Evolutionary conservation across 305 asterid genomes (phyloP).

Genomic region (Rubia balearica): DNA sequence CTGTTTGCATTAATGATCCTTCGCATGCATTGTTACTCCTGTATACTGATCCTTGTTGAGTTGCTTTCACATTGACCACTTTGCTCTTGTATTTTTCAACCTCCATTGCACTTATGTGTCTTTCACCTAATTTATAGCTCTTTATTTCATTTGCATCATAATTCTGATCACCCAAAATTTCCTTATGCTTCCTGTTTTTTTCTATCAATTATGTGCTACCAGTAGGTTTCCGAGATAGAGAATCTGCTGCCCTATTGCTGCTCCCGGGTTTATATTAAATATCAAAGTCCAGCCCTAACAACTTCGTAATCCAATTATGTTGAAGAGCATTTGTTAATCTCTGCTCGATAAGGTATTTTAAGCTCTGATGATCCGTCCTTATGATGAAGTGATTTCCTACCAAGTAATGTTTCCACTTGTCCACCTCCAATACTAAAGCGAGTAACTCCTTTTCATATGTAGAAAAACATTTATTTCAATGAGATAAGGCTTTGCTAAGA

Average conservation of each 20-base stretch:
- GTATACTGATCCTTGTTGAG: too few species aligned
- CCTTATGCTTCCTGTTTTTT: background rate
- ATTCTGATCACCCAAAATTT: accelerated
- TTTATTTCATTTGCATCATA: too few species aligned
- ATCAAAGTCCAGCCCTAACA: background rate
- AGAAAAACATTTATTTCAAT: background rate
- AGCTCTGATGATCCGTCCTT: background rate
- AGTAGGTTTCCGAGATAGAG: background rate
- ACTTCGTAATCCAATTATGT: background rate
- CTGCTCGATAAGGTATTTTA: background rate
- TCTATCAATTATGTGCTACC: background rate
- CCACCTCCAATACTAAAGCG: background rate
- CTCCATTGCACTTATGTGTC: too few species aligned
- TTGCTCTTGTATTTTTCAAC: too few species aligned
- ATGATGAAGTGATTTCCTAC: background rate
- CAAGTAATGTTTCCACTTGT: background rate
- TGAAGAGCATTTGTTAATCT: background rate
- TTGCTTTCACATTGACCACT: too few species aligned
- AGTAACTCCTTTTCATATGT: background rate
- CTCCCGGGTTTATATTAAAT: background rate
- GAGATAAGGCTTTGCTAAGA: background rate
- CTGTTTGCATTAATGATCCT: too few species aligned
- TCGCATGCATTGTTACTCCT: too few species aligned
- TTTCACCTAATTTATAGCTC: too few species aligned
- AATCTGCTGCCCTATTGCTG: background rate